Base-by-base conservation (phyloP, 2,329 filamentous ascomycete genomes). In the Colletotrichum zoysiae region DNA sequence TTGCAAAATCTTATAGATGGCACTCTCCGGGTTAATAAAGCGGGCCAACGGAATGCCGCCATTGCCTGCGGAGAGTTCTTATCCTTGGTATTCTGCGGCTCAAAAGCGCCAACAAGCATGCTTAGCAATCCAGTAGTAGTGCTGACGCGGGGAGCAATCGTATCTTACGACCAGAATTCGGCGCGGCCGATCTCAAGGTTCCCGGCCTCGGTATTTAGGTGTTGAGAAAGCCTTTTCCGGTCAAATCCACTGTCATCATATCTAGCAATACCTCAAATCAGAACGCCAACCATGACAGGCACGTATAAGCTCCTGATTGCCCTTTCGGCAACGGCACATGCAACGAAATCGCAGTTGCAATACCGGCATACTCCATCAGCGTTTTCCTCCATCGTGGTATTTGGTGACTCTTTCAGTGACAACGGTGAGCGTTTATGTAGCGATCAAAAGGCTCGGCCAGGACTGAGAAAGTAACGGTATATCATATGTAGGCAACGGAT, bases 381-480 rank as follows among this genome's bases (percentile, higher is more conserved):
- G 0, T 60, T 72, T 1, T 72, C 70, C 0, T 65, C 65, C 40
- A 59, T 72, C 23, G 55, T 72, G 5, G 65, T 70, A 18, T 72
- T 72, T 14, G 70, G 70, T 12, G 70, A 72, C 30, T 70, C 70
- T 3, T 56, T 72, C 5, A 72, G 59, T 35, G 70, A 72, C 26
- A 70, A 72, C 30, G 70, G 70, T 70, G 23, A 20, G 65, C 14
- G 23, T 6, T 18, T 7, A 30, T 30, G 30, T 30, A 11, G 1
- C 3, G 9, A 3, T 35, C 50, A 14, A 12, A 9, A 16, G 16
- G 5, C 18, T 53, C 9, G 11, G 9, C 3, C 2, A 3, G 7
- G 9, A 26, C 26, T 8, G 2, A 11, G 23, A 50, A 1, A 18
- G n/a, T 55, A 14, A 70, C 33, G 16, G 11, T 38, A 16, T 14